Evolutionary conservation across 371 early-diverging fungal species (phyloP).

Genomic region (Mortierella sp.): DNA sequence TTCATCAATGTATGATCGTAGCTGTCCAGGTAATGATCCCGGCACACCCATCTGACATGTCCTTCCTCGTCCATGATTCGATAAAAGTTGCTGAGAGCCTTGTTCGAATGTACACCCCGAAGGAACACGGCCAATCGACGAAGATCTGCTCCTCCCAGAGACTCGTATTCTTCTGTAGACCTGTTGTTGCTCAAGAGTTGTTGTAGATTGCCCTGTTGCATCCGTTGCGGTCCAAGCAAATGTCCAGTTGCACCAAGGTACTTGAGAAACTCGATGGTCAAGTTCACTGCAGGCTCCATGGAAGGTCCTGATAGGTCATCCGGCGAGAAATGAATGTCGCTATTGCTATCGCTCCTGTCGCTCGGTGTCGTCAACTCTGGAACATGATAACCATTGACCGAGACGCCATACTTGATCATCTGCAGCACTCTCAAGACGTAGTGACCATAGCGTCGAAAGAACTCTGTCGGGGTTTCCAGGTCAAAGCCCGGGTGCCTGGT

Average conservation of each 20-base stretch:
- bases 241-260: neutral
- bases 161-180: neutral
- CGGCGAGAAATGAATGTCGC: neutral
- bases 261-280: too few relatives aligned
- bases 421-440: constrained; percentile 28
- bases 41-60: constrained; percentile 37
- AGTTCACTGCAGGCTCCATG: too few relatives aligned
- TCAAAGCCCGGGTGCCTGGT: constrained; percentile 28
- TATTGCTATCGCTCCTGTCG: neutral
- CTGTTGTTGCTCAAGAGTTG: neutral
- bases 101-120: constrained; percentile 1
- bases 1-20: constrained; percentile 6
- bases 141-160: constrained; percentile 23
- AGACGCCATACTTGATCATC: constrained; percentile 33
- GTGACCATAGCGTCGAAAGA: constrained; percentile 21
- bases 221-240: neutral
- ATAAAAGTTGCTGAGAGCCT: constrained; percentile 26
- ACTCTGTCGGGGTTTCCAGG: constrained; percentile 18
- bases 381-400: constrained; percentile 18
- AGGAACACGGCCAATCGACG: constrained; percentile 16
- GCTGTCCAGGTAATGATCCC: constrained; percentile 18
- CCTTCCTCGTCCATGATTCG: constrained; percentile 20
- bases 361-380: constrained; percentile 9
- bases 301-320: too few relatives aligned
- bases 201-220: neutral